Conservation (phyloP, 2,329 filamentous ascomycete genomes). For the Furcasterigmium sp. region DNA sequence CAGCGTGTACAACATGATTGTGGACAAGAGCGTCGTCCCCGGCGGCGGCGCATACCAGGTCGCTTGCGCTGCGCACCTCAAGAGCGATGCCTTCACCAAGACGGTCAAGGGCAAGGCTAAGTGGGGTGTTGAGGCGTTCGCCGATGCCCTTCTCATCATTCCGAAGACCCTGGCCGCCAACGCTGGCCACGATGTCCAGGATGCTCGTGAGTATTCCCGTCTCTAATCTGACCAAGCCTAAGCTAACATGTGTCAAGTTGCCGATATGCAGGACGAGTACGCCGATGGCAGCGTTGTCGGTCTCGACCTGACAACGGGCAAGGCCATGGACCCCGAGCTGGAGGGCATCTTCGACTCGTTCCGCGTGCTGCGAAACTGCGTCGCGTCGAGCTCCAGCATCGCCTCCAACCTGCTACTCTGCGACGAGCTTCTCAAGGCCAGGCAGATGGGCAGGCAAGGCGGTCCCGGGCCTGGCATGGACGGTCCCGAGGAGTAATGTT, state of each 20-base stretch:
- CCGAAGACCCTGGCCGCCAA: slow-evolving; percentile 97
- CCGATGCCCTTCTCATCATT: slow-evolving; percentile 89
- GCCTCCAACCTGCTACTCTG: slow-evolving; percentile 92
- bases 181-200: slow-evolving; percentile 93
- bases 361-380: slow-evolving; percentile 86
- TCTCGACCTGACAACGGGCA: slow-evolving; percentile 77
- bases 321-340: slow-evolving; percentile 91
- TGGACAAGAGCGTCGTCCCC: slow-evolving; percentile 93
- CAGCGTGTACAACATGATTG: slow-evolving; percentile 99
- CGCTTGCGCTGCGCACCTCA: slow-evolving; percentile 81
- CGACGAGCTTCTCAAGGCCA: slow-evolving; percentile 94
- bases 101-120: slow-evolving; percentile 97
- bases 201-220: slow-evolving; percentile 65
- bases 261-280: slow-evolving; percentile 79
- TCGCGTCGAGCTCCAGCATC: slow-evolving; percentile 91
- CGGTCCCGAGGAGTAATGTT: slow-evolving; percentile 43
- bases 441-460: slow-evolving; percentile 77
- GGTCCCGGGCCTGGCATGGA: slow-evolving; percentile 63
- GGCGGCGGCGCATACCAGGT: slow-evolving; percentile 95
- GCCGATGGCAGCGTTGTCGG: slow-evolving; percentile 81
- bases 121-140: slow-evolving; percentile 91
- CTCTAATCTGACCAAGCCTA: slow-evolving; percentile 7
- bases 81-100: slow-evolving; percentile 80
- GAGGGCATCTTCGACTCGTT: slow-evolving; percentile 95
- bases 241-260: slow-evolving; percentile 50